Conservation (phyloP, 768 basidiomycete genomes). For the Kwoniella europaea region DNA sequence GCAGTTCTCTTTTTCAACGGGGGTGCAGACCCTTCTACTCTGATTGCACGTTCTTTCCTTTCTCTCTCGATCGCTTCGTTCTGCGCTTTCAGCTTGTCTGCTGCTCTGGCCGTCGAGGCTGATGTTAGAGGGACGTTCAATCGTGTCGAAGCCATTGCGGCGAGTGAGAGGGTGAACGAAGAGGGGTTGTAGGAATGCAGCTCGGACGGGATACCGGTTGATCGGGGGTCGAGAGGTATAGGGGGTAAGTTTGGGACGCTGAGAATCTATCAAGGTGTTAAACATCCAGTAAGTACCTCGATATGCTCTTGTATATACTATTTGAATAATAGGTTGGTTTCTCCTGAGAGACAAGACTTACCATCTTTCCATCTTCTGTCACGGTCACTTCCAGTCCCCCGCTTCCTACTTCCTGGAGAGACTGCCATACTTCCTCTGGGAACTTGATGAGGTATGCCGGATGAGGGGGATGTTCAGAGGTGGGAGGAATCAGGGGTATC, state of each 20-base stretch:
- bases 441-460: slow-evolving; percentile 42
- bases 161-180: slow-evolving; percentile 18
- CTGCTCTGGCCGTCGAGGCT: slow-evolving; percentile 23
- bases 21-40: slow-evolving; percentile 16
- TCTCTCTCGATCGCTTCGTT: slow-evolving; percentile 33
- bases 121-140: slow-evolving; percentile 38
- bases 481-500: slow-evolving; percentile 9
- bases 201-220: slow-evolving; percentile 34
- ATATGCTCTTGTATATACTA: neutral
- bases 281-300: neutral
- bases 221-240: slow-evolving; percentile 27
- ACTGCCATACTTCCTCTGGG: slow-evolving; percentile 40
- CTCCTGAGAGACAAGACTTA: slow-evolving; percentile 13
- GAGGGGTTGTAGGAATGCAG: slow-evolving; percentile 29
- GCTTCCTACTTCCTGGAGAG: slow-evolving; percentile 15
- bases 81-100: slow-evolving; percentile 28
- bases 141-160: slow-evolving; percentile 33
- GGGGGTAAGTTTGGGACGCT: slow-evolving; percentile 27
- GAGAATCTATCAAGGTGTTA: slow-evolving; percentile 23
- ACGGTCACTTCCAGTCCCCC: slow-evolving; percentile 23
- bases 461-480: slow-evolving; percentile 7
- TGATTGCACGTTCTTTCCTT: slow-evolving; percentile 28
- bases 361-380: slow-evolving; percentile 23
- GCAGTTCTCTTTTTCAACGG: slow-evolving; percentile 10
- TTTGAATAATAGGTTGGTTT: neutral